phyloP scores from a whole-genome alignment of 352 stramenopile species.

The Peronospora tabacina region DNA sequence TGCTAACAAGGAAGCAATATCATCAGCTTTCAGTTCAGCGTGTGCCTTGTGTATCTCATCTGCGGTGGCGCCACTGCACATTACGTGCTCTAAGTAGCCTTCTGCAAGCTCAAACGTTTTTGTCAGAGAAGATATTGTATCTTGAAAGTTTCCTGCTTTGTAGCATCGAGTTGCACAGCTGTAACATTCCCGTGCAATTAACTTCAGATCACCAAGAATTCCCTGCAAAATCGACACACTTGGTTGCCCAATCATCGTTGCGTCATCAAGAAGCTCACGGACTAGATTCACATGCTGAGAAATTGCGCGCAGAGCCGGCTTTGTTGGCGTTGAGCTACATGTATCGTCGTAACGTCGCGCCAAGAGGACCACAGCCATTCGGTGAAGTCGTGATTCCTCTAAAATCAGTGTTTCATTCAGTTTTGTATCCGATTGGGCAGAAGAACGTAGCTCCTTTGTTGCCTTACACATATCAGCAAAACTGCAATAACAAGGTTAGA shows the following conservation, averaged over 20 bases:
- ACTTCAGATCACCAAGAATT: conserved; percentile 49
- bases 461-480: conserved; percentile 25
- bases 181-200: conserved; percentile 58
- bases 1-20: conserved; percentile 47
- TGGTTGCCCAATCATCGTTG: conserved; percentile 24
- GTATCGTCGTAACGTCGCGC: conserved; percentile 11
- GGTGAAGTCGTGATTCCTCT: conserved; percentile 38
- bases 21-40: conserved; percentile 44
- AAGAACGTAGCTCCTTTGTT: conserved; percentile 17
- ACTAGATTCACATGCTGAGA: conserved; percentile 25
- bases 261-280: conserved; percentile 34
- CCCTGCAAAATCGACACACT: conserved; percentile 25
- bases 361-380: conserved; percentile 34
- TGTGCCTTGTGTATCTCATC: conserved; percentile 37
- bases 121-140: conserved; percentile 36
- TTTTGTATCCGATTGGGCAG: conserved; percentile 8
- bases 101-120: conserved; percentile 44
- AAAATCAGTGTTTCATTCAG: conserved; percentile 27
- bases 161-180: conserved; percentile 42
- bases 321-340: not conserved
- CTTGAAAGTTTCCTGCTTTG: conserved; percentile 34
- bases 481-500: conserved; percentile 25
- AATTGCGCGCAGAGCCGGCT: conserved; percentile 14
- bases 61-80: conserved; percentile 33
- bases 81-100: conserved; percentile 56